Evolutionary conservation across 495 filamentous ascomycete genomes (phyloP).

Genomic region (Hypoxylon trugodes): DNA sequence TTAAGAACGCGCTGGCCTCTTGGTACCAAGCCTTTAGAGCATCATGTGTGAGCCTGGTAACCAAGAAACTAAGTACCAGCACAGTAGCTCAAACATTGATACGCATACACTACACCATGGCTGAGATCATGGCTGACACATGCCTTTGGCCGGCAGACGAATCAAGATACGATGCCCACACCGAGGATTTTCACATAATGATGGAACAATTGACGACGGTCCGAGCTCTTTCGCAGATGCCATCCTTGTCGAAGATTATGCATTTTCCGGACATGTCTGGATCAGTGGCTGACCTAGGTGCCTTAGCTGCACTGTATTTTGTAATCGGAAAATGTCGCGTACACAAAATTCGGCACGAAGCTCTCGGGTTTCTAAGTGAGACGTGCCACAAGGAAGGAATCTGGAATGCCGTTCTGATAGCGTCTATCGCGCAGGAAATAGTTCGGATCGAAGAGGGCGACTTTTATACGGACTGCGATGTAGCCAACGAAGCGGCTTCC

Average conservation of each 20-base stretch:
- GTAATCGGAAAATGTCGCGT: slow-evolving; percentile 66
- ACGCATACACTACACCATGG: slow-evolving; percentile 55
- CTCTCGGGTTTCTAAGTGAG: slow-evolving; percentile 50
- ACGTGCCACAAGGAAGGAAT: slow-evolving; percentile 61
- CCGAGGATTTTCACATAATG: slow-evolving; percentile 49
- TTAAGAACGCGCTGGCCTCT: slow-evolving; percentile 28
- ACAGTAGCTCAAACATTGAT: slow-evolving; percentile 46
- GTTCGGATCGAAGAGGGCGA: slow-evolving; percentile 51
- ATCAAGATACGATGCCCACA: slow-evolving; percentile 53
- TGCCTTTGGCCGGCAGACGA: slow-evolving; percentile 49
- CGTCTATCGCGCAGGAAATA: slow-evolving; percentile 42
- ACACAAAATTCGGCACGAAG: slow-evolving; percentile 52
- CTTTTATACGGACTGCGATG: slow-evolving; percentile 32
- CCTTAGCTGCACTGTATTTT: slow-evolving; percentile 62
- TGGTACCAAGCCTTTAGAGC: slow-evolving; percentile 41
- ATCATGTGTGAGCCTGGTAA: not conserved
- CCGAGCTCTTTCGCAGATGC: slow-evolving; percentile 21
- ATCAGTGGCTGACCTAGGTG: slow-evolving; percentile 58
- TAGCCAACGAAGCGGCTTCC: not conserved
- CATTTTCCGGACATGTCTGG: slow-evolving; percentile 35
- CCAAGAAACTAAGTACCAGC: not conserved
- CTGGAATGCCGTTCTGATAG: slow-evolving; percentile 50
- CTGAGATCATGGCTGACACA: slow-evolving; percentile 54
- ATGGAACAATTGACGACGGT: slow-evolving; percentile 45
- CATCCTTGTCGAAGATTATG: not conserved